Base-by-base conservation (phyloP, 148 eudicot species). In the Nepenthes mirabilis region DNA sequence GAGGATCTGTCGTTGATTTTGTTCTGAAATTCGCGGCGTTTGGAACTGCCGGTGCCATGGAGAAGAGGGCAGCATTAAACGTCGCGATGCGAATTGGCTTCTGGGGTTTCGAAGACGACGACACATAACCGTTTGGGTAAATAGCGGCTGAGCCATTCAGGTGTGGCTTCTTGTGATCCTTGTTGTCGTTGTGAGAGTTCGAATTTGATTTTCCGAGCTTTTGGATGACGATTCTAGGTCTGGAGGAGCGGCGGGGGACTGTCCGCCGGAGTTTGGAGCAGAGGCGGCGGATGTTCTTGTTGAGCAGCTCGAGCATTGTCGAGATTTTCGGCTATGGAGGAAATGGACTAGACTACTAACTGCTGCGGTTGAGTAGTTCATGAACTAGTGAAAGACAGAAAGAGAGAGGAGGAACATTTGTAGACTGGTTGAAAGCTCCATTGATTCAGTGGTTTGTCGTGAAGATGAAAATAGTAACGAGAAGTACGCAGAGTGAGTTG, bases 41-140 rank as follows among this genome's bases (percentile, higher is more conserved):
- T 1, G 72, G 72, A 11, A 85, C 80, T 14, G 86, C 96, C 0
- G 98, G 85, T 59, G 98, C 98, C 96, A 93, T 88, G 66, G 95
- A 83, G 69, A 93, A 93, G 6, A 88, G 71, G 69, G 98, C 84
- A 63, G 98, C 98, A 65, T 93, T 93, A 47, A 93, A 93, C 9
- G 98, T 83, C 6, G 96, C 98, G 23, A 93, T 58, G 2, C 96
- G 74, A 9, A 93, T 80, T 0, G 72, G 61, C 34, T 63, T 77
- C 14, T 6, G 52, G 57, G 2, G 67, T n/a, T 56, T 59, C 74
- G 90, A 93, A 62, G 79, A 83, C 23, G 82, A 79, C 9, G 75
- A 62, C 6, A 85, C 78, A 1, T 83, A 63, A 34, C 78, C 73
- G 57, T 56, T 61, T 23, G 23, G 23, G 23, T 23, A 23, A 23